These are phyloP conservation scores for Xerocomellus intermedius DNA, from an alignment of 768 basidiomycete species.

Conservation along the genomic window DNA sequence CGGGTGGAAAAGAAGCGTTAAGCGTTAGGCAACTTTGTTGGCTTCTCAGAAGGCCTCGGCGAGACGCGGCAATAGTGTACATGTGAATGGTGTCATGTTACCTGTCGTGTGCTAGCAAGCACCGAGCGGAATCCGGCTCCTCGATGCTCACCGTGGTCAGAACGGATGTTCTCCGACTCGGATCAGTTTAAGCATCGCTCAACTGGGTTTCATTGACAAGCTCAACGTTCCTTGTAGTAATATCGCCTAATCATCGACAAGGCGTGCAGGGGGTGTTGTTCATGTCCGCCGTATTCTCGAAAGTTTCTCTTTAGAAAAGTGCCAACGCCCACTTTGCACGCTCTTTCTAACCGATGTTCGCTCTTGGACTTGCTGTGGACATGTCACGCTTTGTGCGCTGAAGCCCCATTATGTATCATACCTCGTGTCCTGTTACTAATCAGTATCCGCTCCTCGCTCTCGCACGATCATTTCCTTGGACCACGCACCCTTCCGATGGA, in stretches of 20 bases:
- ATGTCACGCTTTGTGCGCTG: slow-evolving; percentile 14
- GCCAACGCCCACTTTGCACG: slow-evolving; percentile 9
- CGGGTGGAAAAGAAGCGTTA: background rate
- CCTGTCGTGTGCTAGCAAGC: slow-evolving; percentile 1
- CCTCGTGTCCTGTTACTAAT: slow-evolving; percentile 29
- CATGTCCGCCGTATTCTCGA: slow-evolving; percentile 30
- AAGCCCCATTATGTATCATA: slow-evolving; percentile 3
- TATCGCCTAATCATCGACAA: slow-evolving; percentile 25
- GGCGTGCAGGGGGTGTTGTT: slow-evolving; percentile 22
- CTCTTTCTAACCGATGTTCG: slow-evolving; percentile 20
- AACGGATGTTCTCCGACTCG: slow-evolving; percentile 8
- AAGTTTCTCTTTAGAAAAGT: slow-evolving; percentile 23
- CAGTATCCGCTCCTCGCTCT: slow-evolving; percentile 13
- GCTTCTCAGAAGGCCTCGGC: slow-evolving; percentile 8
- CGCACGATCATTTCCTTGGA: slow-evolving; percentile 13
- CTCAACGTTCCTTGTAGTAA: slow-evolving; percentile 17
- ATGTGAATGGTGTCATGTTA: background rate
- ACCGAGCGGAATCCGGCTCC: slow-evolving; percentile 3
- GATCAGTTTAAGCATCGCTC: slow-evolving; percentile 10
- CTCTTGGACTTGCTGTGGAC: slow-evolving; percentile 12
- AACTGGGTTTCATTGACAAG: slow-evolving; percentile 7
- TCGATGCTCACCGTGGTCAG: too few species aligned
- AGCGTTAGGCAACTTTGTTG: slow-evolving; percentile 2
- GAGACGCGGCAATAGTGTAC: slow-evolving; percentile 4
- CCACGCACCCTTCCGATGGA: slow-evolving; percentile 10